Percentiles rank a stretch among this genome's conserved stretches.
Evolutionary conservation across 768 basidiomycete species (phyloP).

Genomic region (Pulveroboletus ravenelii): DNA sequence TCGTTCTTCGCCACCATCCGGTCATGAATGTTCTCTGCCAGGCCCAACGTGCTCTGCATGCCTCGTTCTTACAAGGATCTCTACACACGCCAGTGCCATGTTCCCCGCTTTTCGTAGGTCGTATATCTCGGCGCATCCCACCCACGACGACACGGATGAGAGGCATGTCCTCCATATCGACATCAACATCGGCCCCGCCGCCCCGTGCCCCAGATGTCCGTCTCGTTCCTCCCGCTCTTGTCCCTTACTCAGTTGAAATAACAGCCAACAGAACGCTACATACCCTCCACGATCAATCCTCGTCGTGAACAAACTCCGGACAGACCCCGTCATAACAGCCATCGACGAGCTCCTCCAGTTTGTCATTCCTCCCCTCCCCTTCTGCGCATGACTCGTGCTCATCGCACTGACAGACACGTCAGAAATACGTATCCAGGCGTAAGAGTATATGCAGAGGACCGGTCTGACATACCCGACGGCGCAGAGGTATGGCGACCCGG

Average conservation of each 20-base stretch:
- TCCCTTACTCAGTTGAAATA: constrained; percentile 24
- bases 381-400: not conserved
- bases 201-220: constrained; percentile 17
- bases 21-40: constrained; percentile 20
- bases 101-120: constrained; percentile 1
- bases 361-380: constrained; percentile 19
- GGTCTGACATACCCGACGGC: constrained; percentile 58
- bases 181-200: constrained; percentile 3
- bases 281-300: constrained; percentile 58
- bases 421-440: constrained; percentile 54
- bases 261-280: constrained; percentile 21
- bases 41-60: constrained; percentile 21
- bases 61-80: constrained; percentile 15
- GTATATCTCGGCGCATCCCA: not conserved
- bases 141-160: constrained; percentile 4
- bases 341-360: constrained; percentile 72
- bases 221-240: constrained; percentile 6
- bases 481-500: constrained; percentile 60
- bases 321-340: constrained; percentile 69
- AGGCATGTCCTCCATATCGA: constrained; percentile 7
- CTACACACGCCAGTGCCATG: not conserved
- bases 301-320: constrained; percentile 78
- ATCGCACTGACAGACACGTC: constrained; percentile 44
- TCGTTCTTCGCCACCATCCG: not conserved
- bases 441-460: constrained; percentile 62